Conservation (phyloP, 768 basidiomycete species). For the Jaapia argillacea region DNA sequence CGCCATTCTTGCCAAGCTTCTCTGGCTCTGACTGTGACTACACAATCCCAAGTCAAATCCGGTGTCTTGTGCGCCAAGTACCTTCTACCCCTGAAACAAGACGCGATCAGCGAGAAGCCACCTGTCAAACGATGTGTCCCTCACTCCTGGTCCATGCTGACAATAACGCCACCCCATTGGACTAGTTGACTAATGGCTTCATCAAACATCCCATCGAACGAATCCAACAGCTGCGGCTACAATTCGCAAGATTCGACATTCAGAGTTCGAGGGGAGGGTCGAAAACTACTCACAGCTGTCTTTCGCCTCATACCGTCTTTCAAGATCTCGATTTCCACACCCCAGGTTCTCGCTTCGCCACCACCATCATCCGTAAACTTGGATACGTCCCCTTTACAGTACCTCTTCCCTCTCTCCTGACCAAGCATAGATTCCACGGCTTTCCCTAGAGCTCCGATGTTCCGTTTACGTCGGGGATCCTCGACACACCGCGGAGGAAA, state of each 20-base stretch:
- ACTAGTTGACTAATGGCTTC: constrained; percentile 15
- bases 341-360: constrained; percentile 72
- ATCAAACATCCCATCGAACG: constrained; percentile 10
- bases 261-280: too few species aligned
- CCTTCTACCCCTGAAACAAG: constrained; percentile 44
- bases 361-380: constrained; percentile 36
- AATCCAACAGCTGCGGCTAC: constrained; percentile 35
- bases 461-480: constrained; percentile 64
- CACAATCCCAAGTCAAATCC: constrained; percentile 57
- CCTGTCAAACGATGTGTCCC: constrained; percentile 34
- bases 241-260: constrained; percentile 8
- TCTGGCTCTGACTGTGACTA: constrained; percentile 52
- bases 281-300: constrained; percentile 44
- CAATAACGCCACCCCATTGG: not conserved
- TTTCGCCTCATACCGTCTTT: constrained; percentile 47
- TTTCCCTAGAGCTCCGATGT: constrained; percentile 69
- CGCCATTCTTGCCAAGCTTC: constrained; percentile 65
- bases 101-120: not conserved
- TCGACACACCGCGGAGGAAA: constrained; percentile 69
- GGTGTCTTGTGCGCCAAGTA: constrained; percentile 70
- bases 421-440: constrained; percentile 56
- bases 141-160: constrained; percentile 8
- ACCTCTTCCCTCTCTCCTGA: constrained; percentile 49
- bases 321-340: constrained; percentile 49
- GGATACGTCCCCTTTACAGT: constrained; percentile 46